Conservation (phyloP, 495 filamentous ascomycete species). For the Daldinia grandis region DNA sequence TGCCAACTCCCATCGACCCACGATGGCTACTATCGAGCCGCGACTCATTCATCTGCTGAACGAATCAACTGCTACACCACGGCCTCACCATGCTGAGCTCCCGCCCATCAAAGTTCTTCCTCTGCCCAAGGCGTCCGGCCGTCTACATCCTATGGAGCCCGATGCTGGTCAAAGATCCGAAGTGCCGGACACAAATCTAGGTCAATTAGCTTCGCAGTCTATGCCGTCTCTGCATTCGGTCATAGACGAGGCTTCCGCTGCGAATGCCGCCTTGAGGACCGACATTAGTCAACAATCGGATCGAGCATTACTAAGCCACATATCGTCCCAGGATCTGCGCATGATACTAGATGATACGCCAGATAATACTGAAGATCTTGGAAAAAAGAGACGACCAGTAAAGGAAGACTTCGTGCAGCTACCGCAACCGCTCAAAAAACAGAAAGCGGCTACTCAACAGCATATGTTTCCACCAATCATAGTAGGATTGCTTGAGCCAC, state of each 20-base stretch:
- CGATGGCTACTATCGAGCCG: slow-evolving; percentile 67
- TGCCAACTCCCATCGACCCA: slow-evolving; percentile 44
- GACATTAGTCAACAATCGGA: slow-evolving; percentile 32
- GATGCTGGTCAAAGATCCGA: slow-evolving; percentile 52
- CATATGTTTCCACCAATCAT: slow-evolving; percentile 68
- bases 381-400: slow-evolving; percentile 59
- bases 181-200: slow-evolving; percentile 36
- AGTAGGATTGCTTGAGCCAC: slow-evolving; percentile 78
- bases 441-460: slow-evolving; percentile 58
- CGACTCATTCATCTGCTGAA: slow-evolving; percentile 66
- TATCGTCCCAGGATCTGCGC: slow-evolving; percentile 54
- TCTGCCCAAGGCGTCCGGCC: slow-evolving; percentile 48
- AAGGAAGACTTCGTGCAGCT: slow-evolving; percentile 66
- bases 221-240: slow-evolving; percentile 48
- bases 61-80: slow-evolving; percentile 51
- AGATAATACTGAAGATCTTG: slow-evolving; percentile 44
- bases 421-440: slow-evolving; percentile 66
- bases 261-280: slow-evolving; percentile 26
- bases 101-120: slow-evolving; percentile 56
- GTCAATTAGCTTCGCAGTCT: slow-evolving; percentile 44
- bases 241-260: slow-evolving; percentile 37
- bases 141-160: slow-evolving; percentile 58
- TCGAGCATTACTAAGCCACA: slow-evolving; percentile 40
- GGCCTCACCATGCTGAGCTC: slow-evolving; percentile 50
- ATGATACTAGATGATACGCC: slow-evolving; percentile 57